Evolutionary conservation across 2,329 filamentous ascomycete genomes (phyloP).

Genomic region (Pseudopyrenochaeta lycopersici): DNA sequence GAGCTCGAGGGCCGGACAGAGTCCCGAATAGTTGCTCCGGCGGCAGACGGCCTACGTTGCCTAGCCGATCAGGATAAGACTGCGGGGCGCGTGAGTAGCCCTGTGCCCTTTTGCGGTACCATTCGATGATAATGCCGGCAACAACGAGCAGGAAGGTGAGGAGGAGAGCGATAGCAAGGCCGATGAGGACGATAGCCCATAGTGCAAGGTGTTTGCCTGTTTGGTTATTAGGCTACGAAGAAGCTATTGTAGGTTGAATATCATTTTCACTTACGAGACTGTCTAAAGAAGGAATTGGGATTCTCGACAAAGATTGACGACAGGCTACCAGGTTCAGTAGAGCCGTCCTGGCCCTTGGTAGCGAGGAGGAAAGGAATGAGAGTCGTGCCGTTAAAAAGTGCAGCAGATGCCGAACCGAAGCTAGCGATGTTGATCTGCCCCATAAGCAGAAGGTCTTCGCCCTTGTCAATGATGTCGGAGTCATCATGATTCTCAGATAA

Average conservation of each 20-base stretch:
- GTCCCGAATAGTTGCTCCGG: slow-evolving; percentile 55
- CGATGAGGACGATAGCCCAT: slow-evolving; percentile 82
- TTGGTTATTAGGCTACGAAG: slow-evolving; percentile 14
- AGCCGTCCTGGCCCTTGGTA: slow-evolving; percentile 64
- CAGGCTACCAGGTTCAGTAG: slow-evolving; percentile 73
- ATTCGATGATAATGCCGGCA: slow-evolving; percentile 77
- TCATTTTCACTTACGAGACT: slow-evolving; percentile 62
- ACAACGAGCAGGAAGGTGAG: slow-evolving; percentile 81
- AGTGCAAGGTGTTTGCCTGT: slow-evolving; percentile 69
- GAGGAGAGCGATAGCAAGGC: slow-evolving; percentile 78
- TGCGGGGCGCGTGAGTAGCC: slow-evolving; percentile 83
- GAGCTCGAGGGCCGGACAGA: slow-evolving; percentile 42
- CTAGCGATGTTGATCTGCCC: slow-evolving; percentile 78
- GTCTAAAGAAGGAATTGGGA: slow-evolving; percentile 74
- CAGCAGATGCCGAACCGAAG: slow-evolving; percentile 85
- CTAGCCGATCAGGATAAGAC: slow-evolving; percentile 55
- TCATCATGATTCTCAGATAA: slow-evolving; percentile 73
- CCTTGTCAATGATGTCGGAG: slow-evolving; percentile 69
- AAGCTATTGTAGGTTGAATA: not conserved
- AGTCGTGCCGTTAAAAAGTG: slow-evolving; percentile 83
- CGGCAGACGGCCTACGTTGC: slow-evolving; percentile 61
- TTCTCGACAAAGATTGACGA: slow-evolving; percentile 85
- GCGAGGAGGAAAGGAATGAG: slow-evolving; percentile 84
- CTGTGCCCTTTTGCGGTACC: slow-evolving; percentile 77
- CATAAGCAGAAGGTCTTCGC: slow-evolving; percentile 82